Percentiles rank a stretch among this genome's conserved stretches.
phyloP scores from a whole-genome alignment of 73 alveolate species.

The Paramecium bursaria region DNA sequence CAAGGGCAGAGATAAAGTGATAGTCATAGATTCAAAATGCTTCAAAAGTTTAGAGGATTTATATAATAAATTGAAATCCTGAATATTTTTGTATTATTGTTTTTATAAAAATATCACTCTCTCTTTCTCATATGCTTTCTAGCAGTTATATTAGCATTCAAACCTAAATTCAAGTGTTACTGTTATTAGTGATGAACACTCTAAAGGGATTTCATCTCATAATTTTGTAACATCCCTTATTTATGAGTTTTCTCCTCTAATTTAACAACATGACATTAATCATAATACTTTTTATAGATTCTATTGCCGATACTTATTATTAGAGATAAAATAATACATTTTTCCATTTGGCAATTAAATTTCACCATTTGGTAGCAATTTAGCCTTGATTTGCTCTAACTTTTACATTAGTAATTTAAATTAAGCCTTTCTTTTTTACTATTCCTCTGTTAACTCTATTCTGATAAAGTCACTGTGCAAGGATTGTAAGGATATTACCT shows the following conservation, averaged over 20 bases:
- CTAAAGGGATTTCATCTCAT: no score
- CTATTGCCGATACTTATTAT: constrained; percentile 8
- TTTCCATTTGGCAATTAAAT: constrained; percentile 44
- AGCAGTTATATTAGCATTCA: no score
- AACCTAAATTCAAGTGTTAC: no score
- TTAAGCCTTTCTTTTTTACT: neutral
- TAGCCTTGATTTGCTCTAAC: constrained; percentile 3
- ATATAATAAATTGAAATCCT: constrained; percentile 31
- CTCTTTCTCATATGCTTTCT: no score
- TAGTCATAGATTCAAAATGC: constrained; percentile 24
- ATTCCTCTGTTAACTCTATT: constrained; percentile 20
- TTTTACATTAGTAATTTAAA: neutral
- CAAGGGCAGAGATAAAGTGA: constrained; percentile 56
- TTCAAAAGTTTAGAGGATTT: constrained; percentile 47
- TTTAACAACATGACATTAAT: constrained; percentile 46
- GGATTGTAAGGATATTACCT: neutral
- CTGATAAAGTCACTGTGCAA: neutral
- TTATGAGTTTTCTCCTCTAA: no score
- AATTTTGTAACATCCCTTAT: no score
- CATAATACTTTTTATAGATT: neutral
- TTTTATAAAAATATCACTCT: no score
- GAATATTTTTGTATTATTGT: no score
- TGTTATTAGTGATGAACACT: no score
- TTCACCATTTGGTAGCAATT: constrained; percentile 49
- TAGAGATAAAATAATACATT: neutral